These are phyloP conservation scores for Lotmaria passim DNA, from an alignment of 208 protist genomes.

Conservation along the genomic window DNA sequence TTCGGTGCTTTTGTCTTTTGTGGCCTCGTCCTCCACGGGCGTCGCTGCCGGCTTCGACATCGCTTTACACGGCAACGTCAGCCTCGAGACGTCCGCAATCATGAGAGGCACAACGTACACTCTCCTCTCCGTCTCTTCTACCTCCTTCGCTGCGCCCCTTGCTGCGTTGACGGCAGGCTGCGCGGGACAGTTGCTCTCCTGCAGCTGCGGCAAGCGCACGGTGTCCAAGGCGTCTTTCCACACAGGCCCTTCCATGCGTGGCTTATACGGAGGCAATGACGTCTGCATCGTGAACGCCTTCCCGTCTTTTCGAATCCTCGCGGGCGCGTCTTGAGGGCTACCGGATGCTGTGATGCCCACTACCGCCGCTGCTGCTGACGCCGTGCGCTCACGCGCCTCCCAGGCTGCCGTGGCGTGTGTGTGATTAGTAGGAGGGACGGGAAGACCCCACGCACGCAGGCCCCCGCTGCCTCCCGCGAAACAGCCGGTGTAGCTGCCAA, in stretches of 20 bases:
- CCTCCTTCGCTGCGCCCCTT: background rate
- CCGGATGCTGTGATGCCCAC: too few species aligned
- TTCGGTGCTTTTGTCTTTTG: background rate
- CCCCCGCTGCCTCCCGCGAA: too few species aligned
- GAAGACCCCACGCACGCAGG: constrained; percentile 10
- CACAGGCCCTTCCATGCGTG: constrained; percentile 22
- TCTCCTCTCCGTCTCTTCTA: background rate
- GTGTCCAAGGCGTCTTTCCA: constrained; percentile 19
- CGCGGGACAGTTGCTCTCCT: constrained; percentile 13
- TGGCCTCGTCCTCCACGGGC: background rate
- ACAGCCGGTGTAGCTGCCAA: too few species aligned
- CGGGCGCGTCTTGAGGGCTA: too few species aligned
- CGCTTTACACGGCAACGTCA: background rate
- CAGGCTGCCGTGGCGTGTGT: constrained; percentile 17
- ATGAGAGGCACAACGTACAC: too few species aligned
- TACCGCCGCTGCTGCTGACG: too few species aligned
- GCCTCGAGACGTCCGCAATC: background rate
- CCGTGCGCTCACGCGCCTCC: constrained; percentile 1
- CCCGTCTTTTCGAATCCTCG: background rate
- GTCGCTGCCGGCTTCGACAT: background rate
- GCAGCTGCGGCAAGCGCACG: constrained; percentile 15
- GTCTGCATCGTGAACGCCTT: background rate
- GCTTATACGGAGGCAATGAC: constrained; percentile 5
- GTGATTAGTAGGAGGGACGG: constrained; percentile 17
- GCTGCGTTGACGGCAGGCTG: background rate